Conservation (phyloP, 2,329 filamentous ascomycete genomes). For the Botrytis fabae region DNA sequence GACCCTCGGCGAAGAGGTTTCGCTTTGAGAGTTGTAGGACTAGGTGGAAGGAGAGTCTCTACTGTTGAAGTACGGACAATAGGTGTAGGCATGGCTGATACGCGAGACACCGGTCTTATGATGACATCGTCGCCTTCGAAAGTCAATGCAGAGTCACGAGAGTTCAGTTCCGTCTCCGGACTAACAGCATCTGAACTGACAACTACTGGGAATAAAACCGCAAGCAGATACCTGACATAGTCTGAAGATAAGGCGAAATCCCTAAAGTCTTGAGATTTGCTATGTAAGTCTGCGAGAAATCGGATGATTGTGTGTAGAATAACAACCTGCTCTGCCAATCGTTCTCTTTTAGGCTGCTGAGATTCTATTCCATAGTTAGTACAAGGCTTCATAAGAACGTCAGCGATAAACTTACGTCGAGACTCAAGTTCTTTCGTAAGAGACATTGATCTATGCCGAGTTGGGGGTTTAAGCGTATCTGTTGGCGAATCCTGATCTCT, state of each 20-base stretch:
- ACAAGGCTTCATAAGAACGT: not conserved
- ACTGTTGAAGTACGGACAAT: conserved; percentile 73
- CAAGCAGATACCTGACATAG: conserved; percentile 77
- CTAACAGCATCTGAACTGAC: conserved; percentile 83
- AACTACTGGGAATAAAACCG: conserved; percentile 81
- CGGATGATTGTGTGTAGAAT: conserved; percentile 75
- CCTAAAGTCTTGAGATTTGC: conserved; percentile 73
- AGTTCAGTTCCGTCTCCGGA: conserved; percentile 83
- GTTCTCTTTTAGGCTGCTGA: conserved; percentile 48
- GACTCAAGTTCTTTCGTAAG: conserved; percentile 59
- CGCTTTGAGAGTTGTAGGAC: conserved; percentile 48
- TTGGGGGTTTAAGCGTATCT: conserved; percentile 22
- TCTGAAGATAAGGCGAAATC: conserved; percentile 80
- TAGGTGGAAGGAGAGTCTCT: conserved; percentile 50
- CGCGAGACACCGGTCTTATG: conserved; percentile 54
- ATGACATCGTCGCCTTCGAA: conserved; percentile 87
- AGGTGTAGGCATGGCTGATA: conserved; percentile 63
- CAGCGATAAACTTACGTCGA: conserved; percentile 47
- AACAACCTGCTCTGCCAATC: conserved; percentile 57
- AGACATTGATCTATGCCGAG: conserved; percentile 60
- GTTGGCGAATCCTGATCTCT: conserved; percentile 32
- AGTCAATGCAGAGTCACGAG: conserved; percentile 74
- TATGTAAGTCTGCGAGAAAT: conserved; percentile 77
- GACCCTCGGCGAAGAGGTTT: conserved; percentile 75
- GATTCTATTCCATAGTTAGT: conserved; percentile 40